Base-by-base conservation (phyloP, 441 rosid genomes). In the Pelargonium myrrhifolium region DNA sequence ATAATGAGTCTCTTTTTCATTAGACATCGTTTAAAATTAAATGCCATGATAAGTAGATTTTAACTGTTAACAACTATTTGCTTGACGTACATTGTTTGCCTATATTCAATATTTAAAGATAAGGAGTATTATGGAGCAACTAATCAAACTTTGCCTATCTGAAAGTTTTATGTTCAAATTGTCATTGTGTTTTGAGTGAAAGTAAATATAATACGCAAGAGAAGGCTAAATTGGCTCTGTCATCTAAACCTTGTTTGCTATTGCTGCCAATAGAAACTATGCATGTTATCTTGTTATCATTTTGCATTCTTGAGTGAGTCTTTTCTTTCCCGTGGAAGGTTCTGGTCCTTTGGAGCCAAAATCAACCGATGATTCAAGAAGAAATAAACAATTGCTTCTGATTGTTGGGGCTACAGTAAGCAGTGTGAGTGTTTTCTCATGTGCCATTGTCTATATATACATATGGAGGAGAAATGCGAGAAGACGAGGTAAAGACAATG, bases 401-500 rank as follows among this genome's bases (percentile, higher is more conserved):
- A 66, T 83, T 63, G 47, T 81, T 63, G 72, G 72, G 21, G 59
- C 81, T 61, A 74, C 77, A 22, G 76, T 78, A 17, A 67, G 73
- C 9, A 74, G 87, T 70, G 55, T 75, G 47, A 55, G 76, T 58
- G 74, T 71, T 77, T 68, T 82, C 35, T 65, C 81, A 68, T 72
- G 82, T 51, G 58, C 73, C 43, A 65, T 78, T 47, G 55, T 70
- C 43, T 79, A 70, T 67, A 60, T 83, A 10, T 83, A 68, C 65
- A 24, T 78, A 45, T 77, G 75, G 64, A 86, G 81, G 68, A 80
- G 77, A 75, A 78, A 55, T 72, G 59, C 71, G 43, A 72, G 49
- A 65, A 77, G 71, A 65, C 60, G 62, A 69, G 84, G 85, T 77
- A 83, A 66, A 10, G 21, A 58, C 61, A 21, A 22, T 9, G 24